These are phyloP conservation scores for Hymenoscyphus scutula DNA, from an alignment of 2,329 filamentous ascomycete genomes.

Conservation along the genomic window DNA sequence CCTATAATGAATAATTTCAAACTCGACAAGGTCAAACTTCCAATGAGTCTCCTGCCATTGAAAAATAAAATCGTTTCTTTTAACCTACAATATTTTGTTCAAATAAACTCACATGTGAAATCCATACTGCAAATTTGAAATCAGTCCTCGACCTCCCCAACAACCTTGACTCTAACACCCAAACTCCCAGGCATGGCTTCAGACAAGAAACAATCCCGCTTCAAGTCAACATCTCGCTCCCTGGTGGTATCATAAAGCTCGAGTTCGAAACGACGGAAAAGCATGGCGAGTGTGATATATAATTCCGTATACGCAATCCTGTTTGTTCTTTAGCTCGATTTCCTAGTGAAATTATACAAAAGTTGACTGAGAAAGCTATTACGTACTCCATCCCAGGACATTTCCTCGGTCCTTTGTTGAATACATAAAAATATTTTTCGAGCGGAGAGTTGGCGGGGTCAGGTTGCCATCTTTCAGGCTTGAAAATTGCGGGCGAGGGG, in stretches of 20 bases:
- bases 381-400: conserved; percentile 28
- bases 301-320: conserved; percentile 29
- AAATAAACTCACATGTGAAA: no score
- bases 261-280: conserved; percentile 22
- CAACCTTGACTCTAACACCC: conserved; percentile 2
- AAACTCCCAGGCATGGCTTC: not conserved
- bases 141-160: not conserved
- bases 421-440: conserved; percentile 25
- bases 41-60: no score
- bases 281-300: conserved; percentile 19
- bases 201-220: conserved; percentile 21
- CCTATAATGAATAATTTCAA: no score
- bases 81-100: no score
- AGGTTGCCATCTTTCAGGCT: conserved; percentile 41
- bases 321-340: not conserved
- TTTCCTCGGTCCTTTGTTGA: conserved; percentile 23
- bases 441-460: conserved; percentile 24
- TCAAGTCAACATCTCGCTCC: conserved; percentile 22
- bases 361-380: no score
- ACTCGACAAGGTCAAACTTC: no score
- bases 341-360: no score
- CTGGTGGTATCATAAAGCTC: conserved; percentile 22
- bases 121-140: no score
- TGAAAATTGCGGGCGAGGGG: conserved; percentile 26
- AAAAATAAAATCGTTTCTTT: no score